Evolutionary conservation across 257 asterid genomes (phyloP), one percentile per base, ranked within the genome.

Genomic region (Euphrasia confusa): DNA sequence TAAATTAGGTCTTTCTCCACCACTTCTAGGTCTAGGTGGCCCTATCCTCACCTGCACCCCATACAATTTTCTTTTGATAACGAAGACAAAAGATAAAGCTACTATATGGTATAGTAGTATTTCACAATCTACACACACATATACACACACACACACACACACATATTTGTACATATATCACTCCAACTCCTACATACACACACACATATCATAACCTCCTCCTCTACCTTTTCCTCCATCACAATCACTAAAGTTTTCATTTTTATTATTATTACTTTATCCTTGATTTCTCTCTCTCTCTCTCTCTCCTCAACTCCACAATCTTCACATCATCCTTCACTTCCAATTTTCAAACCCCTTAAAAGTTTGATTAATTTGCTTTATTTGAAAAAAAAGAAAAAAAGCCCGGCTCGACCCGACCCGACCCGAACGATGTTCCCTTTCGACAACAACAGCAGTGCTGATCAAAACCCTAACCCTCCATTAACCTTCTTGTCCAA

Each of bases 391-490:
- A 40, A 11, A 45, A 18, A 21, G 2, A 69, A 50, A 27, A 12
- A 11, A 60, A 21, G 32, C 57, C 57, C 17, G n/a, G 48, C 67
- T 59, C 69, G 53, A 73, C 40, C 54, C 42, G 53, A 68, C 67
- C 63, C 69, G 53, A 73, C 40, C 54, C 42, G 53, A 68, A 47
- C 54, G 42, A 77, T 81, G 87, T 78, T 68, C 60, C 67, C 57
- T 39, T 53, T 49, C 53, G 64, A 33, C 74, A 71, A 67, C 71
- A 69, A 45, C 56, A 54, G 9, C 4, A 14, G 12, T 2, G 7
- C 11, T 13, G 72, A 68, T 21, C 24, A 21, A n/a, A 59, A 4
- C 52, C 52, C 52, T 45, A 45, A 45, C 7, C 52, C 14, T 49
- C 72, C 72, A 2, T 2, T 5, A n/a, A n/a, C n/a, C 5, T 68